Base-by-base conservation (phyloP, 805 yeast genomes). In the Cyberlindnera lachancei region DNA sequence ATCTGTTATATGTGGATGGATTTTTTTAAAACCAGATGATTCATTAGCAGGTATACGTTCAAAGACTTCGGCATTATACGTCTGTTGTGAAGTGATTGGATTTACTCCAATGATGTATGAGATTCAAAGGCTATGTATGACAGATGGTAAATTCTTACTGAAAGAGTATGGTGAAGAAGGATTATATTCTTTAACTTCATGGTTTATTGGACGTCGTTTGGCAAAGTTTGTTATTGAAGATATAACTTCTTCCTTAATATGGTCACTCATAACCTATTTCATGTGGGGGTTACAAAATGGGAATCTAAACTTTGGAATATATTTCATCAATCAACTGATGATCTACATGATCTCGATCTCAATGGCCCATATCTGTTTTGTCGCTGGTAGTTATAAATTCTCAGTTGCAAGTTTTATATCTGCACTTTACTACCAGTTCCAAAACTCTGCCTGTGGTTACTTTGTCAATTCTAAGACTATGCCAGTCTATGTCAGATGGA, bases 401-500 rank as follows among this genome's bases (percentile, higher is more conserved):
- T 28, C 52, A 13, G 19, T 38, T 10, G 41, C 44, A 7, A 34
- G 48, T 7, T 23, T 49, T 23, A 14, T 42, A 2, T 35, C 41
- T n/a, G 44, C 38, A n/a, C 18, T 47, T 4, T 38, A 44, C 19
- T 49, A 49, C 23, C 51, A 46, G 21, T 58, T 81, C 18, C 85
- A 83, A 46, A 73, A 83, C 32, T 71, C 81, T 66, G 84, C 85
- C 0, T 78, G 85, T 53, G 95, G 95, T 1, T 82, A 73, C 55
- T 84, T 80, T 48, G 81, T 79, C 15, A 83, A 82, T 53, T 73
- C 87, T 0, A 63, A 66, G 12, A 66, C 73, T 1, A 68, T 84
- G 76, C 94, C 94, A 0, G 94, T 82, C 2, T 86, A 86, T 47
- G 94, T 85, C 6, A 66, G 85, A 22, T 85, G 95, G 95, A 68